Evolutionary conservation across 805 yeast genomes (phyloP).

Genomic region (Priceomyces haplophilus): DNA sequence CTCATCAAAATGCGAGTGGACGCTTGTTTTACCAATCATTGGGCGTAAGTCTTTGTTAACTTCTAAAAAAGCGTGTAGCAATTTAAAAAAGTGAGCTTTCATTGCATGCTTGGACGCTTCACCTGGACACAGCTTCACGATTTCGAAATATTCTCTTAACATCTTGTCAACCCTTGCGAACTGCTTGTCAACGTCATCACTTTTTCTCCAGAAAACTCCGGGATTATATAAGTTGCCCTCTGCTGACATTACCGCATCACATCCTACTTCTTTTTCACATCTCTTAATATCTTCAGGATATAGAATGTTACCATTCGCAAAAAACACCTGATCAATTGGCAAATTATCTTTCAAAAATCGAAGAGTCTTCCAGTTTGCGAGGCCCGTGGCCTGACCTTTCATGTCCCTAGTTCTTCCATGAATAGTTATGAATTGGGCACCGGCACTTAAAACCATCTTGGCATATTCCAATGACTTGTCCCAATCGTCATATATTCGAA

Average conservation of each 20-base stretch:
- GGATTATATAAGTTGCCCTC: constrained; percentile 95
- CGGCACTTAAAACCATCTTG: constrained; percentile 81
- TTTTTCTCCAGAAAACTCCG: constrained; percentile 69
- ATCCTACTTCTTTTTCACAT: constrained; percentile 58
- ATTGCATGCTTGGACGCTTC: constrained; percentile 77
- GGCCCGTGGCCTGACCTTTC: constrained; percentile 95
- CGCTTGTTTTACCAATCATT: constrained; percentile 55
- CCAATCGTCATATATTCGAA: constrained; percentile 81
- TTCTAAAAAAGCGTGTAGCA: constrained; percentile 76
- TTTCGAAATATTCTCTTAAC: constrained; percentile 83
- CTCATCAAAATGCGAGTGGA: constrained; percentile 32
- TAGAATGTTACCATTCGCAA: constrained; percentile 92
- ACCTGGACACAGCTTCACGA: constrained; percentile 59
- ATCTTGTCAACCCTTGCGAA: constrained; percentile 85
- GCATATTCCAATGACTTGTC: constrained; percentile 86
- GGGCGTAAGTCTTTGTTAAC: constrained; percentile 76
- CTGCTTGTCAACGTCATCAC: constrained; percentile 54
- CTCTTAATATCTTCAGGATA: constrained; percentile 81
- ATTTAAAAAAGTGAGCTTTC: constrained; percentile 90
- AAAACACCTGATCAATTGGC: constrained; percentile 77
- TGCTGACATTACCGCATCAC: constrained; percentile 97
- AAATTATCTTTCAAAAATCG: constrained; percentile 73
- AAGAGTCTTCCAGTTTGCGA: constrained; percentile 89
- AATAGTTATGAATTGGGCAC: constrained; percentile 92
- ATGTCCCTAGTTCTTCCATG: constrained; percentile 96